phyloP scores from a whole-genome alignment of 257 asterid genomes.

The Solanum arcanum region DNA sequence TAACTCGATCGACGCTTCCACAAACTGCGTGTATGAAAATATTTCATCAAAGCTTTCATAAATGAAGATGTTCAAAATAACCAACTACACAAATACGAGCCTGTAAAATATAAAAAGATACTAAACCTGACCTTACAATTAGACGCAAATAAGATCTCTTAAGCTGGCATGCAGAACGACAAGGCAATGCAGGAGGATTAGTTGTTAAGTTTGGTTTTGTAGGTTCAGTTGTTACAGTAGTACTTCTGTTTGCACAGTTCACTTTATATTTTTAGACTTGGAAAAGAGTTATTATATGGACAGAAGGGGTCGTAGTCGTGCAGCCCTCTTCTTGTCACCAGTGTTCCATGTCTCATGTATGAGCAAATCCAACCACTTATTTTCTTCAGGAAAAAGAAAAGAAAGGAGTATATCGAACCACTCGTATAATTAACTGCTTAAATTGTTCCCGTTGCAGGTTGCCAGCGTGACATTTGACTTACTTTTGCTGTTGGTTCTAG shows the following conservation, averaged over 20 bases:
- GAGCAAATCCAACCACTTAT: neutral
- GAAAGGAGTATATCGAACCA: neutral
- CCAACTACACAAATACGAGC: neutral
- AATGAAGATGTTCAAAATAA: neutral
- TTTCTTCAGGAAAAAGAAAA: neutral
- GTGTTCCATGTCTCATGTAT: neutral
- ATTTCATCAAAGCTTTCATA: neutral
- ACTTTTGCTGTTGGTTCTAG: constrained; percentile 73
- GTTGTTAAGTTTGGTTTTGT: neutral
- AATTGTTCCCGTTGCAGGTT: constrained; percentile 39
- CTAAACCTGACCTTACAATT: neutral
- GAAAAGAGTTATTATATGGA: neutral
- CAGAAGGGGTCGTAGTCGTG: neutral
- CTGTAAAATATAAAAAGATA: neutral
- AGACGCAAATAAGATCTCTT: neutral
- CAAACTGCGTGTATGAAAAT: neutral
- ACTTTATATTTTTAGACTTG: neutral
- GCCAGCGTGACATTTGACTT: constrained; percentile 89
- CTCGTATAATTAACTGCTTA: neutral
- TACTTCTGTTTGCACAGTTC: neutral
- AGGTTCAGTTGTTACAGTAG: neutral
- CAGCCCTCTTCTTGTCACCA: neutral
- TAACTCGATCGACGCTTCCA: neutral
- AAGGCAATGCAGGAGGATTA: neutral
- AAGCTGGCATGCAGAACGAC: neutral